Conservation (phyloP, 2,329 filamentous ascomycete genomes). For the Cadophora sp. region DNA sequence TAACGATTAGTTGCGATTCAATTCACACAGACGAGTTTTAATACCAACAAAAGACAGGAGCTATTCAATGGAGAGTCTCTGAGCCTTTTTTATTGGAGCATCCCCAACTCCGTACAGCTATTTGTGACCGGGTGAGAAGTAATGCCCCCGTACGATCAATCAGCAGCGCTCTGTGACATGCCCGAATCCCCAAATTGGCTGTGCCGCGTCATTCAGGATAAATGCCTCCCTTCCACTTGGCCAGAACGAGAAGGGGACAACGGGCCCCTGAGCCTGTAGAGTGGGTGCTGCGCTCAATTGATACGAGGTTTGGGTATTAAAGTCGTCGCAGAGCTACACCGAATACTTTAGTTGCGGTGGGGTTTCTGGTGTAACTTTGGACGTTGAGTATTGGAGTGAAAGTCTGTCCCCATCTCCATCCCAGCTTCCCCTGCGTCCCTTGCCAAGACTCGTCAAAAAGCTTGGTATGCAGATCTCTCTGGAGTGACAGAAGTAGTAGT, state of each 20-base stretch:
- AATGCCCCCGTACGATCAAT: not conserved
- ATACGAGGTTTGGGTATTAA: not conserved
- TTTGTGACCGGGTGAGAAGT: not conserved
- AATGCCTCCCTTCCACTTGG: not conserved
- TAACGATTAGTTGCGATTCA: too few relatives aligned
- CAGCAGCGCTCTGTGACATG: not conserved
- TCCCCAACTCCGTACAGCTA: too few relatives aligned
- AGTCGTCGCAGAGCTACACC: not conserved
- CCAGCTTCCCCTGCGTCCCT: not conserved
- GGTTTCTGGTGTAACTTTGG: too few relatives aligned
- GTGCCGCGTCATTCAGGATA: slow-evolving; percentile 4
- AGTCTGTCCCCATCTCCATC: too few relatives aligned
- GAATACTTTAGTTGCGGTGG: too few relatives aligned
- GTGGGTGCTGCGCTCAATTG: not conserved
- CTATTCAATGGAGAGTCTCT: not conserved
- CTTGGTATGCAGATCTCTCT: not conserved
- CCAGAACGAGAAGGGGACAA: not conserved
- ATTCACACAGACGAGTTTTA: too few relatives aligned
- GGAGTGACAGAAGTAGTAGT: not conserved
- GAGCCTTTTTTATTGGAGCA: not conserved
- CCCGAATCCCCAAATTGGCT: not conserved
- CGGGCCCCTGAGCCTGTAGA: not conserved
- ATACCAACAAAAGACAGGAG: not conserved
- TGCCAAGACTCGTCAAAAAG: slow-evolving; percentile 4
- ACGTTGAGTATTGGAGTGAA: too few relatives aligned